Evolutionary conservation across 1,284 basidiomycete genomes (phyloP).

Genomic region (Leccinum proliferum): DNA sequence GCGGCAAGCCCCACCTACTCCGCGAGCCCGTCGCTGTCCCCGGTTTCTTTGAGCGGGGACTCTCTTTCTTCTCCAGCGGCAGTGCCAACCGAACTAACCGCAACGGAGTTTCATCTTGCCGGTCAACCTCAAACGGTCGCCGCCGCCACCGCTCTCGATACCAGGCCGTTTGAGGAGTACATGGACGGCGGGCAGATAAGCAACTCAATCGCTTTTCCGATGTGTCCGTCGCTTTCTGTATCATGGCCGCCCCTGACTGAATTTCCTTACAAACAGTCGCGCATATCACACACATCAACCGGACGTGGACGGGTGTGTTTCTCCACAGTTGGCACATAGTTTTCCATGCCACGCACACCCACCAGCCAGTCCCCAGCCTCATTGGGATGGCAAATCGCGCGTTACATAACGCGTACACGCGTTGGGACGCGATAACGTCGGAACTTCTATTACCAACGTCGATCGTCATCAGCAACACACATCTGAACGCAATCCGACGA

Average conservation of each 20-base stretch:
- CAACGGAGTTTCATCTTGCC: too few relatives aligned
- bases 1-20: background rate
- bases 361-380: background rate
- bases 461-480: background rate
- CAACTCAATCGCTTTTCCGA: background rate
- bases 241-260: background rate
- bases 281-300: background rate
- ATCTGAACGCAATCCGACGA: background rate
- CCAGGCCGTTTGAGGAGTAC: background rate
- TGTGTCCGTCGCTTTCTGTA: background rate
- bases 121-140: background rate
- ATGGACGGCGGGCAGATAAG: background rate
- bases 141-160: background rate
- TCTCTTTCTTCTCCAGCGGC: background rate
- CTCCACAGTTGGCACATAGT: background rate
- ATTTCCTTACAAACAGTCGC: background rate
- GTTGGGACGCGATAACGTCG: background rate
- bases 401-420: background rate
- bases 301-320: background rate
- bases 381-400: background rate
- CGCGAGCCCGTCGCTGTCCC: background rate
- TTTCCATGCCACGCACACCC: background rate
- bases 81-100: too few relatives aligned
- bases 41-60: background rate
- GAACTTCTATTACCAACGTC: background rate